Percentiles rank a stretch among this genome's conserved stretches.
phyloP scores from a whole-genome alignment of 73 alveolate species.

The Symbiodinium natans region DNA sequence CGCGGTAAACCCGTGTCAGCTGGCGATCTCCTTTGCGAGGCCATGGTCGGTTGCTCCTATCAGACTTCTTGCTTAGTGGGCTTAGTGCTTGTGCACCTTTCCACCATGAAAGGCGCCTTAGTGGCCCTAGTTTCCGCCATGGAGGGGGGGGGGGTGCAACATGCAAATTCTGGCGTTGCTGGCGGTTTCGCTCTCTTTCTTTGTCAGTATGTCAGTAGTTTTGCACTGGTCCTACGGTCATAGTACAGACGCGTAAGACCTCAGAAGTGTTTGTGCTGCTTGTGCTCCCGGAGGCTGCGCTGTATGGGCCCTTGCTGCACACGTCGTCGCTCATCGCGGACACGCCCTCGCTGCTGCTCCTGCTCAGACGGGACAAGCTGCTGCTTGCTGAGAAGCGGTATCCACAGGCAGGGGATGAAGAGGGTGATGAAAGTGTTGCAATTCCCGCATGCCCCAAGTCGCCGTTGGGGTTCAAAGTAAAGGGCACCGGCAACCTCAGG shows the following conservation, averaged over 20 bases:
- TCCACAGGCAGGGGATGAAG: constrained; percentile 34
- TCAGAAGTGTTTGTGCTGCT: no score
- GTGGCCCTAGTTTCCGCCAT: neutral
- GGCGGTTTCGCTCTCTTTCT: neutral
- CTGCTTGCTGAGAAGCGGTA: constrained; percentile 71
- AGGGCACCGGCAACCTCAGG: no score
- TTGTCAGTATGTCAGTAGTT: neutral
- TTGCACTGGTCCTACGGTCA: neutral
- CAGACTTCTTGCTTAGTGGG: neutral
- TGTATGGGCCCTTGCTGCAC: constrained; percentile 75
- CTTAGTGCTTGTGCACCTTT: neutral
- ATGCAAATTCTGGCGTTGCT: neutral
- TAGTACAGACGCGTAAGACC: no score
- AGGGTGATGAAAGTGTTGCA: neutral
- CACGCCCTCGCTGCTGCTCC: constrained; percentile 42
- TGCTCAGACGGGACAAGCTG: constrained; percentile 54
- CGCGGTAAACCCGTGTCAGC: constrained; percentile 78
- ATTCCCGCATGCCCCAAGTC: neutral
- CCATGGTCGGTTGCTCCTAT: neutral
- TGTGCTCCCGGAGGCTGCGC: constrained; percentile 86
- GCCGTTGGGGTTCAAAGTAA: no score
- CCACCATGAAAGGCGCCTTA: neutral
- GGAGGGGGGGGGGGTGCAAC: neutral
- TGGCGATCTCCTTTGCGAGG: constrained; percentile 84
- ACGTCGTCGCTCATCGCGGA: constrained; percentile 67